Evolutionary conservation across 1,284 basidiomycete genomes (phyloP).

Genomic region (Coniferiporia weirii): DNA sequence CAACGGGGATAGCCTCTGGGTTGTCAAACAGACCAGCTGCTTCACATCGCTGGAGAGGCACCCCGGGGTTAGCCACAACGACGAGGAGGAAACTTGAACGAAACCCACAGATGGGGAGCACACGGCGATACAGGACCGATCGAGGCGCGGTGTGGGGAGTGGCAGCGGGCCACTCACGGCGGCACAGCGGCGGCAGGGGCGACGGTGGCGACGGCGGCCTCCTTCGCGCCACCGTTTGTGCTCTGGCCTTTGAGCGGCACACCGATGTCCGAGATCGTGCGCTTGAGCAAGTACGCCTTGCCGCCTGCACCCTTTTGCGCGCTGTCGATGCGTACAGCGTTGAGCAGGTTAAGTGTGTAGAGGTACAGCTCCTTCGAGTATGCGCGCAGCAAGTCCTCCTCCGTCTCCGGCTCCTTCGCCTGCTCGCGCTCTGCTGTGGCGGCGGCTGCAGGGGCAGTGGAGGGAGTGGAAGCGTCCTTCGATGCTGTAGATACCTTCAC

Average conservation of each 20-base stretch:
- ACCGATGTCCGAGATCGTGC: constrained; percentile 16
- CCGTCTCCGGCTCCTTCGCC: neutral
- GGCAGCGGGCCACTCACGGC: neutral
- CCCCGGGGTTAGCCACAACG: neutral
- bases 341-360: constrained; percentile 15
- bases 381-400: constrained; percentile 10
- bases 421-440: neutral
- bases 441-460: neutral
- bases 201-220: neutral
- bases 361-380: constrained; percentile 18
- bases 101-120: neutral
- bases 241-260: constrained; percentile 8
- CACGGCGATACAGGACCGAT: neutral
- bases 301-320: constrained; percentile 7
- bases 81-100: neutral
- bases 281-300: constrained; percentile 14
- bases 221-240: constrained; percentile 1
- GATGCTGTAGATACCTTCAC: neutral
- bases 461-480: neutral
- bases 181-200: neutral
- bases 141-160: neutral
- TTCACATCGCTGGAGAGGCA: neutral
- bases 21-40: constrained; percentile 1
- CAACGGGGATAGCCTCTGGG: neutral
- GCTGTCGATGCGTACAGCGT: constrained; percentile 12